These are phyloP conservation scores for Pulveroboletus sp. DNA, from an alignment of 768 basidiomycete genomes.

Conservation along the genomic window DNA sequence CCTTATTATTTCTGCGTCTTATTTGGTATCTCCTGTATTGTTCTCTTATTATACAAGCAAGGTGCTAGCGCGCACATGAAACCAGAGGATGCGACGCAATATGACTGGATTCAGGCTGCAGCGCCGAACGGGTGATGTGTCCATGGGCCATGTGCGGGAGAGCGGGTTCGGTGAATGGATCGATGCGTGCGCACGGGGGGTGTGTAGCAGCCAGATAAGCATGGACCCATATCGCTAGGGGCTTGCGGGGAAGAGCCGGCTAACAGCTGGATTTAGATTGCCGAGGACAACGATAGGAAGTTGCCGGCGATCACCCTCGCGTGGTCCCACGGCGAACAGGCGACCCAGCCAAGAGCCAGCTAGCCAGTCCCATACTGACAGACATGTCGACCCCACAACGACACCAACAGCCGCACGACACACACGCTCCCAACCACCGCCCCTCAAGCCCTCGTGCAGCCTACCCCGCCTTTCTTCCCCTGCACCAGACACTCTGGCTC, in stretches of 20 bases:
- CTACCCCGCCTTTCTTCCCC: slow-evolving; percentile 68
- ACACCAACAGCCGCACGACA: slow-evolving; percentile 2
- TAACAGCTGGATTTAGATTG: not conserved
- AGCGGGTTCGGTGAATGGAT: too few relatives aligned
- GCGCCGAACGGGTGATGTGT: too few relatives aligned
- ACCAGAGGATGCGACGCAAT: too few relatives aligned
- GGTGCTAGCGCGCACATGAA: not conserved
- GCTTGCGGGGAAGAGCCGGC: slow-evolving; percentile 3
- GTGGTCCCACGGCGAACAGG: not conserved
- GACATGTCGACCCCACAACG: slow-evolving; percentile 22
- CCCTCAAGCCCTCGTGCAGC: slow-evolving; percentile 40
- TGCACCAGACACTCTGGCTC: slow-evolving; percentile 53
- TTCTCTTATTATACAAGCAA: slow-evolving; percentile 16
- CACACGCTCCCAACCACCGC: slow-evolving; percentile 2
- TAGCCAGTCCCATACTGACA: too few relatives aligned
- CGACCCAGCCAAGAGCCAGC: too few relatives aligned
- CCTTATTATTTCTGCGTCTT: slow-evolving; percentile 25
- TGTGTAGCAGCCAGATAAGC: too few relatives aligned
- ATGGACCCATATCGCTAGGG: slow-evolving; percentile 2
- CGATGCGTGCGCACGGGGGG: too few relatives aligned
- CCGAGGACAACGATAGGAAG: slow-evolving; percentile 3
- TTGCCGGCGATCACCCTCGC: slow-evolving; percentile 12
- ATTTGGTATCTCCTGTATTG: slow-evolving; percentile 29
- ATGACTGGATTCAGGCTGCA: too few relatives aligned
- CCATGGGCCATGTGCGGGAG: not conserved